Conservation (phyloP, 2,329 filamentous ascomycete genomes). For the Beauveria rudraprayagi region DNA sequence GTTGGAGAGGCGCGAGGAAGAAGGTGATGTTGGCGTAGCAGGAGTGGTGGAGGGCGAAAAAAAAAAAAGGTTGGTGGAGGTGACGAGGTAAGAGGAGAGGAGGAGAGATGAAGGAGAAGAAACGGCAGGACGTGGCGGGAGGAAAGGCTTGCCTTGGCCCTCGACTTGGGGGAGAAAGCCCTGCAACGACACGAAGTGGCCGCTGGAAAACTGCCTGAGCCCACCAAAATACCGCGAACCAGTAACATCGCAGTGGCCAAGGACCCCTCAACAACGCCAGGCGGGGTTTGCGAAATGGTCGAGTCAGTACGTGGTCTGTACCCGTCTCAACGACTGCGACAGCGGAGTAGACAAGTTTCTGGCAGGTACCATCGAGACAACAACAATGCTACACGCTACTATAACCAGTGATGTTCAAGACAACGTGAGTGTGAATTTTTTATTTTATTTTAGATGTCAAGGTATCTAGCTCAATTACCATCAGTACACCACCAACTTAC, state of each 20-base stretch:
- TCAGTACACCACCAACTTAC: no score
- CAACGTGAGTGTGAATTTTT: no score
- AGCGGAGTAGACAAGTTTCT: neutral
- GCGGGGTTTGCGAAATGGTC: neutral
- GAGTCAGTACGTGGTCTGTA: neutral
- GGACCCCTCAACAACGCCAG: neutral
- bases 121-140: slow-evolving; percentile 1
- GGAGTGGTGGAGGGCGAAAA: slow-evolving; percentile 18
- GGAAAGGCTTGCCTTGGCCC: neutral
- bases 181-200: neutral
- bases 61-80: slow-evolving; percentile 19
- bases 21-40: slow-evolving; percentile 17
- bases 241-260: neutral
- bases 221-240: neutral
- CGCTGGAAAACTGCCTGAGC: neutral
- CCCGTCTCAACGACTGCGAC: neutral
- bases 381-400: no score
- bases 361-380: neutral
- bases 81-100: slow-evolving; percentile 16
- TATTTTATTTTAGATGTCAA: no score
- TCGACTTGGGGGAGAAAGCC: neutral
- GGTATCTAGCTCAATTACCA: neutral
- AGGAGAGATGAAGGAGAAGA: slow-evolving; percentile 27
- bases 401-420: no score
- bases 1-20: slow-evolving; percentile 18